phyloP scores from a whole-genome alignment of 768 basidiomycete species.

The Gautieria morchelliformis region DNA sequence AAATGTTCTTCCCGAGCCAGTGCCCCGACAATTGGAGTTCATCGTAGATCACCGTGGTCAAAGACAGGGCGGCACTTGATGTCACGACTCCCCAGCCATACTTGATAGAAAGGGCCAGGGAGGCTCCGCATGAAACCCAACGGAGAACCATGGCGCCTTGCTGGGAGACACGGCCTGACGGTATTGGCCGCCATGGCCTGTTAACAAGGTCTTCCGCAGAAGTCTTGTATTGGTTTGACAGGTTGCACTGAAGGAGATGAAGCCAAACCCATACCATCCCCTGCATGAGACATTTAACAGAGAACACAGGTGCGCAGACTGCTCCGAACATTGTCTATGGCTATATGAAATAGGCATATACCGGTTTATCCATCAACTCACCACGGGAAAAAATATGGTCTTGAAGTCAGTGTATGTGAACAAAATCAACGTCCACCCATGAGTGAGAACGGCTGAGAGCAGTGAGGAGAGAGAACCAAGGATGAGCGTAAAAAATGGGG shows the following conservation, averaged over 20 bases:
- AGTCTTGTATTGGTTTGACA: constrained; percentile 34
- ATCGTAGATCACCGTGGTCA: constrained; percentile 29
- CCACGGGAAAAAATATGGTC: constrained; percentile 38
- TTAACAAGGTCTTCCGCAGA: constrained; percentile 35
- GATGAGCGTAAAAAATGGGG: no score
- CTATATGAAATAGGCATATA: neutral
- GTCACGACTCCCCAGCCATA: constrained; percentile 24
- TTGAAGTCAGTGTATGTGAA: constrained; percentile 35
- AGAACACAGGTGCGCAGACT: constrained; percentile 23
- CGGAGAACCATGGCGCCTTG: constrained; percentile 26
- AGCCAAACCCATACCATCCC: constrained; percentile 36
- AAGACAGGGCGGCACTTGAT: constrained; percentile 25
- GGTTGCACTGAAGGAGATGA: constrained; percentile 34
- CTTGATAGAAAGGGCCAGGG: constrained; percentile 23
- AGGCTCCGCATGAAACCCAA: constrained; percentile 26
- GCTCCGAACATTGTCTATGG: constrained; percentile 24
- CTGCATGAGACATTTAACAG: constrained; percentile 17
- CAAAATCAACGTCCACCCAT: no score
- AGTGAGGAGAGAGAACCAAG: no score
- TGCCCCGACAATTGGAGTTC: constrained; percentile 24
- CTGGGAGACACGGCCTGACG: constrained; percentile 31
- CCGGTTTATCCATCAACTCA: constrained; percentile 16
- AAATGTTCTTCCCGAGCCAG: no score
- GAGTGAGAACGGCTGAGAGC: no score
- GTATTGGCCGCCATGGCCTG: constrained; percentile 36